Base-by-base conservation (phyloP, 2,329 filamentous ascomycete species). In the Penicillium capsulatum region DNA sequence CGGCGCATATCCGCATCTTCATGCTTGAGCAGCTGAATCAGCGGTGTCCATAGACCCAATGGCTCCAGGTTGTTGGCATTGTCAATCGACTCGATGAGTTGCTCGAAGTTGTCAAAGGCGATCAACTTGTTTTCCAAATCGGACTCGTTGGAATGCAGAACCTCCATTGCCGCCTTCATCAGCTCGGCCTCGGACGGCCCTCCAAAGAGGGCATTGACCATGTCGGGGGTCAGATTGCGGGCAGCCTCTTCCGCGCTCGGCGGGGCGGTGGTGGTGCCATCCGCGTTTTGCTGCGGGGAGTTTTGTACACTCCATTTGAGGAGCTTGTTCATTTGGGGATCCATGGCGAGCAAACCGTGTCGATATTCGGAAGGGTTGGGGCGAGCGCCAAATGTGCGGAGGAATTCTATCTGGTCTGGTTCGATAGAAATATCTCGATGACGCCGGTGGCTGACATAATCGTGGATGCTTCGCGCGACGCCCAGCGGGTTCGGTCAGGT, bases 41-140 rank as follows among this genome's bases (percentile, higher is more conserved):
- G 72, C 7, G 87, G 87, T 8, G 78, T 76, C 92, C 92, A 98
- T 20, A 97, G 74, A 5, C 77, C 76, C 14, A 96, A 71, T 17
- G 77, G 77, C 50, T 81, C 81, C 54, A 98, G 78, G 68, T 96
- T 94, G 73, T 97, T 98, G 42, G 92, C 91, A 65, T 98, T 98
- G 74, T 98, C 92, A 55, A 97, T 80, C 48, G 79, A 81, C 72
- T 96, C 89, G 57, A 96, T 84, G 43, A 95, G 74, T 66, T 94
- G 87, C 70, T 95, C 90, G 48, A 96, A 84, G 70, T 96, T 95
- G 76, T 95, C 90, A 67, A 94, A 94, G 26, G 90, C 90, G 42
- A 82, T 78, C 38, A 94, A 68, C 64, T 86, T 88, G 67, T 87
- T 79, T 30, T 88, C 83, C 34, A 91, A 73, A 3, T 79, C 76